Percentiles rank a stretch among this genome's conserved stretches.
phyloP scores from a whole-genome alignment of 352 stramenopile genomes.

The Phytophthora lateralis region DNA sequence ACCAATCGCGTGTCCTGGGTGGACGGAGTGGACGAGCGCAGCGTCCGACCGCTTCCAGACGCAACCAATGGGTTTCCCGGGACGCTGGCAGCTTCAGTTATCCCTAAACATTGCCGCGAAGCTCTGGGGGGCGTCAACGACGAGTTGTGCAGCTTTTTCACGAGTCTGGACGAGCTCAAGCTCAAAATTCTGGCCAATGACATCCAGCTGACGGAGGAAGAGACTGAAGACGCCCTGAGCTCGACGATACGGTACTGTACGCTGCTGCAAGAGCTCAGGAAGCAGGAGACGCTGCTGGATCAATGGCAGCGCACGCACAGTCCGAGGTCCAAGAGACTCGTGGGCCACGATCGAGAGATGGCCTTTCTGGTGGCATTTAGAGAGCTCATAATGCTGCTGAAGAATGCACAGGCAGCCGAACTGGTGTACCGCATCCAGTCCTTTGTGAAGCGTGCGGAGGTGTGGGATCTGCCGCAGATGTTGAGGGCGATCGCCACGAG shows the following conservation, averaged over 20 bases:
- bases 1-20: conserved; percentile 76
- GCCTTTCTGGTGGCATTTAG: conserved; percentile 65
- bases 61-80: not conserved
- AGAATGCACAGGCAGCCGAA: conserved; percentile 63
- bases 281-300: conserved; percentile 42
- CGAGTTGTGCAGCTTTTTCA: conserved; percentile 44
- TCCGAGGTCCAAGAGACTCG: conserved; percentile 34
- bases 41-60: not conserved
- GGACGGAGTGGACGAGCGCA: conserved; percentile 47
- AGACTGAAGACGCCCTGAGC: not conserved
- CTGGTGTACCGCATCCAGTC: conserved; percentile 83
- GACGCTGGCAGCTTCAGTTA: conserved; percentile 1
- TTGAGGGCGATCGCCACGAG: conserved; percentile 36
- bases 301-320: conserved; percentile 52
- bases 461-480: conserved; percentile 65
- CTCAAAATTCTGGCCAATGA: conserved; percentile 45
- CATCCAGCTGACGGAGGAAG: conserved; percentile 29
- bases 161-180: conserved; percentile 49
- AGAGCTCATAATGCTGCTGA: conserved; percentile 64
- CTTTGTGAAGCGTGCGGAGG: conserved; percentile 68
- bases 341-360: conserved; percentile 55
- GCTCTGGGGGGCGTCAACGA: conserved; percentile 50
- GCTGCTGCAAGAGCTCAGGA: conserved; percentile 52
- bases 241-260: conserved; percentile 30
- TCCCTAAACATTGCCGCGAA: conserved; percentile 42